Base-by-base conservation (phyloP, 2,329 filamentous ascomycete species). In the Aureobasidium leucospermi region DNA sequence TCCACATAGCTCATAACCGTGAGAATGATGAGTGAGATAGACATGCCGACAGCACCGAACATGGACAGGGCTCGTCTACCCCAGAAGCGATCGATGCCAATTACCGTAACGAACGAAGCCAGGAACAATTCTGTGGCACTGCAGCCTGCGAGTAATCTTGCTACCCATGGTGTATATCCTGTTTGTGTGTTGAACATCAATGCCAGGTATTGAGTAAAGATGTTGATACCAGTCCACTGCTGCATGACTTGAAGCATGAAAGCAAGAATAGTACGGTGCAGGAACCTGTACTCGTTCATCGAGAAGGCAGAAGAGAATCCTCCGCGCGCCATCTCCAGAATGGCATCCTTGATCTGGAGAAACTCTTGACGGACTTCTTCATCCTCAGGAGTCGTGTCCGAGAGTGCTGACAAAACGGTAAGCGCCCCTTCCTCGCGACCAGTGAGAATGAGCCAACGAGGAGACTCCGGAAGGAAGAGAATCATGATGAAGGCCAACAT, bases 71-170 rank as follows among this genome's bases (percentile, higher is more conserved):
- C 65, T n/a, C 68, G 63, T 9, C 69, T 63, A 29, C 68, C 68
- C 65, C 69, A 72, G 55, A 71, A 65, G 19, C 68, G 68, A 60
- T 71, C 69, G 51, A 70, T 70, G 36, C 75, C 75, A 70, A 64
- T 75, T 39, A 81, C 75, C 1, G 78, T 74, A 13, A 81, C 68
- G 67, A 77, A 76, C 2, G 78, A 81, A 2, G 78, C 78, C 45
- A 77, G 61, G 65, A 81, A 80, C 66, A 81, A 80, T 63, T 79
- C 78, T 1, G 78, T 80, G 52, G 56, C 65, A 41, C 64, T 65
- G 43, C 66, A 67, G 8, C 66, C 67, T 13, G 67, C 67, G 23
- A 72, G 62, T 3, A 72, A 58, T 2, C 70, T 64, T 1, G 78
- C 63, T 19, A 67, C 48, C 64, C 66, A 67, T 55, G 61, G 57